Evolutionary conservation across 768 basidiomycete species (phyloP), one percentile per base, ranked within the genome.

Genomic region (Glaciozyma martinii): DNA sequence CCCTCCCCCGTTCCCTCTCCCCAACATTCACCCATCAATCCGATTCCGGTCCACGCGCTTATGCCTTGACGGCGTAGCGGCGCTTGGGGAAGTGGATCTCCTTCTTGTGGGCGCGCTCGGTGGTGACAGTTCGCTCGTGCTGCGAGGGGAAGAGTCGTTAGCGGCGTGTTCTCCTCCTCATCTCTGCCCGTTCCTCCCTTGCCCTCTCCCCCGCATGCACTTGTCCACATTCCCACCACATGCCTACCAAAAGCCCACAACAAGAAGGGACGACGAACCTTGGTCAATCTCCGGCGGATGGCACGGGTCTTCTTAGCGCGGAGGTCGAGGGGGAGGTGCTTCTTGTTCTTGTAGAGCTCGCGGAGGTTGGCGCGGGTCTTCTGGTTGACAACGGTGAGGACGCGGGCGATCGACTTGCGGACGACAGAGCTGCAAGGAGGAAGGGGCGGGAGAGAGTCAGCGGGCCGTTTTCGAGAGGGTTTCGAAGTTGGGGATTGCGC

Each of bases 331-430:
- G 95, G 95, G 71, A 89, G 81, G 80, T 89, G 89, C 77, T 90
- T 93, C 85, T 94, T 94, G 78, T 82, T 80, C 84, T 94, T 94
- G 89, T 97, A 97, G 82, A 86, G 91, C 78, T 98, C 93, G 62
- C 90, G 89, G 72, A 95, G 85, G 80, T 92, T 91, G 81, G 91
- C 88, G 73, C 94, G 89, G 73, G 87, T 86, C 80, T 99, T 99
- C 78, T 90, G 88, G 87, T 95, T 98, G 83, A 88, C 94, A 74
- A 98, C 92, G 52, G 95, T 99, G 80, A 97, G 78, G 72, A 98
- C 93, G 62, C 95, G 90, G 70, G 95, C 95, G 76, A 99, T 90
- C 71, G 90, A 93, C 81, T 97, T 98, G 83, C 95, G 93, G 78
- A 97, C 90, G 71, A 88, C 83, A 78, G 86, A 85, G 79, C 95